Conservation (phyloP, 2,329 filamentous ascomycete genomes). For the Rhynchosporium graminicola region DNA sequence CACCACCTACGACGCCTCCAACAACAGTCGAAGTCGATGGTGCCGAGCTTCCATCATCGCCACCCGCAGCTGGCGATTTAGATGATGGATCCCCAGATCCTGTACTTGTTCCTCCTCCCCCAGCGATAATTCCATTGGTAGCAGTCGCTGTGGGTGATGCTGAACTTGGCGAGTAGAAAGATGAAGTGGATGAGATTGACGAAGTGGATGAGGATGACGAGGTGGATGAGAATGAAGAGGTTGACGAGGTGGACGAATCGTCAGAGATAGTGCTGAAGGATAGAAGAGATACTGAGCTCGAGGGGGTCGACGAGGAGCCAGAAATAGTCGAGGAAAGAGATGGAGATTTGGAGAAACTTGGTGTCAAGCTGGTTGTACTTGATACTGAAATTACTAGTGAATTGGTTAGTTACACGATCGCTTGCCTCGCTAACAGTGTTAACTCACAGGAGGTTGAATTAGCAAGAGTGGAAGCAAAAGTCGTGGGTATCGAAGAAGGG, state of each 20-base stretch:
- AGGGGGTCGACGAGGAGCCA: not conserved
- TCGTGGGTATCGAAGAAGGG: constrained; percentile 34
- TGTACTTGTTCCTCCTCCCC: constrained; percentile 8
- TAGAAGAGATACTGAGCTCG: constrained; percentile 18
- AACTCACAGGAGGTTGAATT: constrained; percentile 39
- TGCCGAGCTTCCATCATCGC: constrained; percentile 21
- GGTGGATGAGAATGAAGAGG: constrained; percentile 15
- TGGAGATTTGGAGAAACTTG: constrained; percentile 29
- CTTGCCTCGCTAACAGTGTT: constrained; percentile 6
- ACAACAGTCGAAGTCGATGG: constrained; percentile 36
- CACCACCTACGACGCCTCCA: constrained; percentile 38
- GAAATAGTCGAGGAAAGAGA: constrained; percentile 23
- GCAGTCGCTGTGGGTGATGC: constrained; percentile 6
- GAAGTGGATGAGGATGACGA: constrained; percentile 17
- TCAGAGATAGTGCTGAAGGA: not conserved
- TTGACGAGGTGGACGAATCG: constrained; percentile 24
- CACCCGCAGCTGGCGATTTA: constrained; percentile 27
- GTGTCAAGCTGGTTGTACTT: constrained; percentile 26
- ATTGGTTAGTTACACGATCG: constrained; percentile 20
- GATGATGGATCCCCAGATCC: constrained; percentile 24
- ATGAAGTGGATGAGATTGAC: constrained; percentile 20
- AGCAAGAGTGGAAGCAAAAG: constrained; percentile 35
- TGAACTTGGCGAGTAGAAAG: constrained; percentile 15
- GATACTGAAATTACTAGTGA: constrained; percentile 39
- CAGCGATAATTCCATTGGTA: constrained; percentile 1